Percentiles rank a stretch among this genome's conserved stretches.
Evolutionary conservation across 495 filamentous ascomycete genomes (phyloP).

Genomic region (Lepraria neglecta): DNA sequence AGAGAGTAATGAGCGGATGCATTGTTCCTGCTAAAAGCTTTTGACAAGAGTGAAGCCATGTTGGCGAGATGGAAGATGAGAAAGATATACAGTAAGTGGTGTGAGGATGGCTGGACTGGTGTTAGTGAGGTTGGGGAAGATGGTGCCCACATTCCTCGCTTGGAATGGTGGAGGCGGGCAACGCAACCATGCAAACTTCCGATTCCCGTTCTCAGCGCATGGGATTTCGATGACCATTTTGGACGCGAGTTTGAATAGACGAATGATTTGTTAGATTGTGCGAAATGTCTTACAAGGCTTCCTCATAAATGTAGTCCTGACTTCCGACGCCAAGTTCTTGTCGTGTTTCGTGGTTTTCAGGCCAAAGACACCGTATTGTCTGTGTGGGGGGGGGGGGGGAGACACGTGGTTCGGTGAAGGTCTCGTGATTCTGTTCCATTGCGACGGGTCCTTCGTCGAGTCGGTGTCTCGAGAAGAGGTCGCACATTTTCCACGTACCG

Average conservation of each 20-base stretch:
- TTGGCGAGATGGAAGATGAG: background rate
- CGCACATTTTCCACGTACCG: too few relatives aligned
- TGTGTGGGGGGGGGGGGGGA: background rate
- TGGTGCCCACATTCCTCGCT: conserved; percentile 8
- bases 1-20: conserved; percentile 2
- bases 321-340: background rate
- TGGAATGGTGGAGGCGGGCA: conserved; percentile 10
- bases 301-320: background rate
- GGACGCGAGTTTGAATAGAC: background rate
- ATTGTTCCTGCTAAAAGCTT: background rate
- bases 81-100: conserved; percentile 1
- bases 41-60: background rate
- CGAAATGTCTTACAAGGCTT: background rate
- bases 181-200: background rate
- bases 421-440: background rate
- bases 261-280: background rate
- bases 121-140: background rate
- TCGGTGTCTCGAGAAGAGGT: too few relatives aligned
- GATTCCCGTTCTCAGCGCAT: background rate
- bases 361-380: too few relatives aligned
- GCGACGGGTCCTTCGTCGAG: background rate
- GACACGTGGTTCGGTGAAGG: background rate
- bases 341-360: background rate
- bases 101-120: background rate
- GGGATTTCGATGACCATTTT: background rate